Evolutionary conservation across 2,329 filamentous ascomycete genomes (phyloP), one percentile per base, ranked within the genome.

Genomic region (Colletotrichum spaethianum): DNA sequence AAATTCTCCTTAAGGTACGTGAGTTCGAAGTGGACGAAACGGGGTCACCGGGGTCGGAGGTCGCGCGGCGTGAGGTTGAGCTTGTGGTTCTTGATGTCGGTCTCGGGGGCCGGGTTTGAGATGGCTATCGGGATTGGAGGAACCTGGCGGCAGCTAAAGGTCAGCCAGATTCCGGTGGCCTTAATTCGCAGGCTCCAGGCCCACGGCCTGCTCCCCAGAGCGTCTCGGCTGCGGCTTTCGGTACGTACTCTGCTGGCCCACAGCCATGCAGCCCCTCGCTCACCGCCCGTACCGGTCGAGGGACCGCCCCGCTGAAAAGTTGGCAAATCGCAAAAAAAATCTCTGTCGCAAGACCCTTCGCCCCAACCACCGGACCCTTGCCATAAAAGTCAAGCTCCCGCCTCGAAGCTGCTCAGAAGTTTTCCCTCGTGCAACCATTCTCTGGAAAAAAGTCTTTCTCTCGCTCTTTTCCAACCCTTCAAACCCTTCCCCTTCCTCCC

Each of bases 321-420:
- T 67, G 71, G 70, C 65, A 74, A 70, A 67, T 65, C 69, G 60
- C 63, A 63, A 73, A 63, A 67, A 73, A 74, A 71, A 73, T 64
- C 55, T 70, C 62, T 70, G 55, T 69, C 62, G 55, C 63, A 73
- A 48, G 71, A 73, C 73, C 71, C 71, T 74, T 73, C 53, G 70
- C 62, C 73, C 73, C 73, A 70, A 66, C 72, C 73, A 67, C 63
- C 64, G 36, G 56, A 64, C 69, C 64, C 71, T 66, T 55, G 64
- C 69, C 66, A 64, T 70, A 72, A 64, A 72, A 72, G 60, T 64
- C 53, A 68, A 74, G 71, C 63, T 65, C 62, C 61, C 71, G 52
- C 64, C 69, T 64, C 67, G 46, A 56, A 50, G 52, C 52, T 48
- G 8, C 40, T 36, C 5, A 18, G 31, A 61, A 63, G 12, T 63